A percentile compares a stretch with the other conserved stretches of the same genome.
These are phyloP conservation scores for Naganishia sp. DNA, from an alignment of 1,284 basidiomycete species.

Conservation along the genomic window DNA sequence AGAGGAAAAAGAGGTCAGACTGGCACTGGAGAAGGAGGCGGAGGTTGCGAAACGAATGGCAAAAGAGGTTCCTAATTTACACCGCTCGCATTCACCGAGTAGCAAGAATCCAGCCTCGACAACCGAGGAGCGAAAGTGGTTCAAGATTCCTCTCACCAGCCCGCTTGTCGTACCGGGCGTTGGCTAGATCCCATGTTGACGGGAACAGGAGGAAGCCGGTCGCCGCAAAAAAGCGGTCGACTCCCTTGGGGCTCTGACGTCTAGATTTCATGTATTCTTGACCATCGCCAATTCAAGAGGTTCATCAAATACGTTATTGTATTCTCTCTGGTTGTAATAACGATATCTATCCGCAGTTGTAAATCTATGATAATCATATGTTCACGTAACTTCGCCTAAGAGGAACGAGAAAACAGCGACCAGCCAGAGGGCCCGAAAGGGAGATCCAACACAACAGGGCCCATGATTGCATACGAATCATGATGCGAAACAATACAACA, in stretches of 20 bases:
- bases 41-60: neutral
- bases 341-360: too few species aligned
- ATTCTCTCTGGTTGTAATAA: too few species aligned
- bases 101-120: too few species aligned
- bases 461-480: constrained; percentile 22
- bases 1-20: neutral
- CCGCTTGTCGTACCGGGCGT: constrained; percentile 9
- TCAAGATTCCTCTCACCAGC: constrained; percentile 14
- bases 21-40: constrained; percentile 10
- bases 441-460: neutral
- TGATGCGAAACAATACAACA: constrained; percentile 22
- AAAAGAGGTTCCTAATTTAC: neutral
- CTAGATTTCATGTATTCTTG: too few species aligned
- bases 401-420: too few species aligned
- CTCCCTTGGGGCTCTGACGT: too few species aligned
- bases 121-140: constrained; percentile 9
- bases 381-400: too few species aligned
- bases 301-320: too few species aligned
- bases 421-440: neutral
- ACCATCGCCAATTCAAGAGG: too few species aligned
- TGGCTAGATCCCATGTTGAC: neutral
- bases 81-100: neutral
- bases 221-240: too few species aligned
- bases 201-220: too few species aligned
- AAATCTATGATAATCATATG: too few species aligned